Conservation (phyloP, 1,139 yeast species). For the Scheffersomyces cryptocercus region DNA sequence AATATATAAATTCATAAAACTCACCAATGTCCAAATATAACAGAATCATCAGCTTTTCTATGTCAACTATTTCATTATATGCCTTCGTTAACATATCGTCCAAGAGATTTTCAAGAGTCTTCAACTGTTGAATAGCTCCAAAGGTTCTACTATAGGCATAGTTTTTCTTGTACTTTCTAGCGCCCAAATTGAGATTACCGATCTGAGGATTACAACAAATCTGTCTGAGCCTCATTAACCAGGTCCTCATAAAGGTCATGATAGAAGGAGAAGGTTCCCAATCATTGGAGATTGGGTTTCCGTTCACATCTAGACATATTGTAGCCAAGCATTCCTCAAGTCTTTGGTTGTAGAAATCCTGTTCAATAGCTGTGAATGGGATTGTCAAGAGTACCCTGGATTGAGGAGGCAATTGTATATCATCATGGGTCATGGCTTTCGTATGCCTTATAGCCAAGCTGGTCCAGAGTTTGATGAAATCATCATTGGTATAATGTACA, state of each 20-base stretch:
- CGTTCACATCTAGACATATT: constrained; percentile 59
- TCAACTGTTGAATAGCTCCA: constrained; percentile 35
- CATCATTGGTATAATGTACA: constrained; percentile 25
- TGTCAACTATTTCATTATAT: constrained; percentile 44
- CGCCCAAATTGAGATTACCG: constrained; percentile 40
- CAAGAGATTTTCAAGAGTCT: constrained; percentile 70
- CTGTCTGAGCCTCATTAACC: constrained; percentile 72
- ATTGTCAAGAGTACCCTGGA: constrained; percentile 64
- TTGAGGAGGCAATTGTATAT: constrained; percentile 78
- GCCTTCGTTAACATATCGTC: constrained; percentile 61
- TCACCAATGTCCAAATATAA: constrained; percentile 59
- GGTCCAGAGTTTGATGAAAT: constrained; percentile 50
- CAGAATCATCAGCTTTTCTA: constrained; percentile 51
- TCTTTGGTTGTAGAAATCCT: constrained; percentile 72
- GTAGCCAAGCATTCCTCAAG: constrained; percentile 62
- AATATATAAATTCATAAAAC: constrained; percentile 53
- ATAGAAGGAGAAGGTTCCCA: constrained; percentile 51
- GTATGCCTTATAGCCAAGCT: constrained; percentile 73
- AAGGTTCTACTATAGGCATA: constrained; percentile 13
- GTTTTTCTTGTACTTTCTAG: constrained; percentile 28
- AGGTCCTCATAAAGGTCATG: constrained; percentile 52
- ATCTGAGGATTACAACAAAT: constrained; percentile 83
- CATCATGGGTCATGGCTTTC: constrained; percentile 75
- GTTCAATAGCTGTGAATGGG: constrained; percentile 80
- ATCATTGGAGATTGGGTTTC: constrained; percentile 51